A percentile compares a stretch with the other conserved stretches of the same genome.
Evolutionary conservation across 225 moss, liverwort and hornwort genomes (phyloP).

Genomic region (Sphagnum contortum): DNA sequence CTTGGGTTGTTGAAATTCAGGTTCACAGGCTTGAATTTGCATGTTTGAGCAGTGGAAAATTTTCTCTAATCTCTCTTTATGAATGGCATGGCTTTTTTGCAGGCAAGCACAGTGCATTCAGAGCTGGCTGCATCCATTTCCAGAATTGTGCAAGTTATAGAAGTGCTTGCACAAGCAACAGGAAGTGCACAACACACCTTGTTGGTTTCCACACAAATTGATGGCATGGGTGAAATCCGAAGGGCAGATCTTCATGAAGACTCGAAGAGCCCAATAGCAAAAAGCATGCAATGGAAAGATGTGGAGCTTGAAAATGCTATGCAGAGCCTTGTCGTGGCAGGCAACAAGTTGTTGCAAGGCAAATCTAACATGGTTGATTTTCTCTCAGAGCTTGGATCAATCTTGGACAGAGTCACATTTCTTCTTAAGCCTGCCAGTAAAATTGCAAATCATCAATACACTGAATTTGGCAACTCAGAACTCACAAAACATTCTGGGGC

Average conservation of each 20-base stretch:
- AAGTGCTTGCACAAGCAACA: constrained; percentile 57
- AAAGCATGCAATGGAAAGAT: not conserved
- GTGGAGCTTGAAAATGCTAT: constrained; percentile 10
- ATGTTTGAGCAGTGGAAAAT: not conserved
- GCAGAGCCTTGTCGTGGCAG: constrained; percentile 17
- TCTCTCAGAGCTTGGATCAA: constrained; percentile 20
- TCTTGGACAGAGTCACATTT: constrained; percentile 29
- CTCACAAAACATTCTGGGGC: constrained; percentile 2
- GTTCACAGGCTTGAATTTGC: not conserved
- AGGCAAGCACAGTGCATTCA: constrained; percentile 30
- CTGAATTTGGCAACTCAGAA: constrained; percentile 13
- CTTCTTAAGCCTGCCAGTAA: not conserved
- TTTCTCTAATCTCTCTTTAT: not conserved
- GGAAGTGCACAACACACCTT: constrained; percentile 18
- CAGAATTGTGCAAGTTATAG: constrained; percentile 45
- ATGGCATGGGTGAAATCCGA: constrained; percentile 2
- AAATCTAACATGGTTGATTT: constrained; percentile 15
- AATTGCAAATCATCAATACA: constrained; percentile 11
- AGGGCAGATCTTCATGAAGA: not conserved
- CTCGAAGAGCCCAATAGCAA: not conserved
- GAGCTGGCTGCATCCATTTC: constrained; percentile 52
- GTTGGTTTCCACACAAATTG: not conserved
- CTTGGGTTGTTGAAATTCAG: not conserved
- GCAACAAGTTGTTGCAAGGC: constrained; percentile 21
- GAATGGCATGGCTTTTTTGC: not conserved